Base-by-base conservation (phyloP, 2,329 filamentous ascomycete genomes). In the Hypoxylon sp. region DNA sequence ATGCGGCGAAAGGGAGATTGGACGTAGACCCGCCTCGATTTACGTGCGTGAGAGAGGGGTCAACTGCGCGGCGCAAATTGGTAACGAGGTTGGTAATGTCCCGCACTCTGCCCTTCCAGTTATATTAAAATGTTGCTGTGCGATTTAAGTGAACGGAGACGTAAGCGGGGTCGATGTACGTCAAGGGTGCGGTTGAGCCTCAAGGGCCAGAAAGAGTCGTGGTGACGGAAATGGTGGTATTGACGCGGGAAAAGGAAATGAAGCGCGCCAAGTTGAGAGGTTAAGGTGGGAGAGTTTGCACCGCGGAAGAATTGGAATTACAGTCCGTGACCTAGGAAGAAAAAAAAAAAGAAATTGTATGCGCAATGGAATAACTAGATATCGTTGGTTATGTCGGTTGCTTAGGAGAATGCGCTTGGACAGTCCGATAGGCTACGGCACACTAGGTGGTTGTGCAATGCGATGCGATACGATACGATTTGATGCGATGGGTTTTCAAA, bases 191-290 rank as follows among this genome's bases (percentile, higher is more conserved):
- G 60, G 60, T 56, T 63, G 65, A 68, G 68, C 34, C 68, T 70
- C 61, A 68, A 63, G 25, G 38, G 58, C 6, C 34, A 5, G 43
- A 10, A 50, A 17, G 32, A 32, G 30, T 63, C 45, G 55, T 43
- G 62, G 56, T 51, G 43, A 38, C 17, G 57, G 48, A 14, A 30
- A 61, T 17, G 46, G 68, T 68, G 56, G 68, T 57, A 70, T 68
- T 53, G 65, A 70, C 65, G 68, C 68, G 68, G 68, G 28, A 60
- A 51, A 41, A 11, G 60, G 45, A 60, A 65, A 63, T 55, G 62
- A 68, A 38, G 65, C 65, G 65, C 65, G 65, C 62, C 63, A 45
- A 41, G 36, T 58, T 43, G 49, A 46, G 32, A 49, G 23, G 21
- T 19, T 1, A 51, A 45, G 17, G 46, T 28, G 30, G 38, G 32